Percentiles rank a stretch among this genome's conserved stretches.
These are phyloP conservation scores for Ceratonia siliqua DNA, from an alignment of 306 rosid genomes.

Conservation along the genomic window DNA sequence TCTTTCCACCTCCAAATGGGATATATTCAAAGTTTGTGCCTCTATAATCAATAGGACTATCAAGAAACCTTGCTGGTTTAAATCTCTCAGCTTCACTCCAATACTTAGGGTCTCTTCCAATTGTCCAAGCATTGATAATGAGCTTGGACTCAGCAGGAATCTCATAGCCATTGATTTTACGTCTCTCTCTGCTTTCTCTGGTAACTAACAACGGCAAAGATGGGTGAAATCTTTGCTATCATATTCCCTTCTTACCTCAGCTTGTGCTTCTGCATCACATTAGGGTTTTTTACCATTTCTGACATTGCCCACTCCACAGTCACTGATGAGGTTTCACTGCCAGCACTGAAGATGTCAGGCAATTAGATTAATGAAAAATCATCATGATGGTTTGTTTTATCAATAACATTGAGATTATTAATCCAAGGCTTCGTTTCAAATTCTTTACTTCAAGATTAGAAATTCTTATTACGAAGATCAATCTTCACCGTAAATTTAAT, in stretches of 20 bases:
- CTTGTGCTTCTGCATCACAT: constrained; percentile 34
- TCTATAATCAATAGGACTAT: neutral
- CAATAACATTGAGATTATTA: too few relatives aligned
- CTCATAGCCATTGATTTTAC: constrained; percentile 27
- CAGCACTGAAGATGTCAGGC: constrained; percentile 36
- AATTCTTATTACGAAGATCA: too few relatives aligned
- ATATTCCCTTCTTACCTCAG: constrained; percentile 28
- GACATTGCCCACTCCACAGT: constrained; percentile 39
- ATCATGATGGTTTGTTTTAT: neutral
- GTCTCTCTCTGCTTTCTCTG: constrained; percentile 30
- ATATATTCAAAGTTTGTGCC: constrained; percentile 15
- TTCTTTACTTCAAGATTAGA: too few relatives aligned
- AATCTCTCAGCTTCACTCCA: constrained; percentile 32
- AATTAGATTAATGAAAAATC: neutral
- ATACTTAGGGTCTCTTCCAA: constrained; percentile 9
- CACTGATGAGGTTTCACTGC: constrained; percentile 33
- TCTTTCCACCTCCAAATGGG: constrained; percentile 21
- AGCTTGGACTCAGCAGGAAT: neutral
- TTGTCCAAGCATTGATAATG: constrained; percentile 3
- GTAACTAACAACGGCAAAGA: constrained; percentile 21
- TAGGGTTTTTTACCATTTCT: constrained; percentile 37
- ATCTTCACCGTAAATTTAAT: too few relatives aligned
- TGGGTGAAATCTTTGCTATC: constrained; percentile 15
- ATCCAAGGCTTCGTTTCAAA: too few relatives aligned
- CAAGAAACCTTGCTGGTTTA: constrained; percentile 26